Evolutionary conservation across 345 rosid species (phyloP).

Genomic region (Trapa incisa): DNA sequence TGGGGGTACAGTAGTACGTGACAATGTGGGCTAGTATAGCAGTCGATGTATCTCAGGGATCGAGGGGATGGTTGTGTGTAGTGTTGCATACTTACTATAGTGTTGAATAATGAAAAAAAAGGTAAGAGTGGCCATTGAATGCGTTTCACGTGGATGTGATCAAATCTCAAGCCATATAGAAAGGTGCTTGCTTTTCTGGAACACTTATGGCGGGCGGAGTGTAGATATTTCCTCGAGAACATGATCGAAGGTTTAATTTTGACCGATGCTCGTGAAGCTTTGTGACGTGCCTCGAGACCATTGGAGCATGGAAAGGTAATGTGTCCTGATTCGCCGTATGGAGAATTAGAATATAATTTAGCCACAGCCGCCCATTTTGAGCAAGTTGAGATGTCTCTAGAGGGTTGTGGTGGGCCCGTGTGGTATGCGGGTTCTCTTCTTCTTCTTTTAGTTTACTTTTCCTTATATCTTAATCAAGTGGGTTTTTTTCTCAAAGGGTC

Average conservation of each 20-base stretch:
- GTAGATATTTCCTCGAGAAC: no score
- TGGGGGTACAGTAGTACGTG: not conserved
- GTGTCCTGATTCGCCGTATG: slow-evolving; percentile 19
- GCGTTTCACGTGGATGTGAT: not conserved
- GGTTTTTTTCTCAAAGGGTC: slow-evolving; percentile 8
- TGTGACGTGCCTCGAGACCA: slow-evolving; percentile 12
- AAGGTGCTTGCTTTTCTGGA: no score
- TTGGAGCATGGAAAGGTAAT: slow-evolving; percentile 7
- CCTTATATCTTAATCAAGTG: slow-evolving; percentile 12
- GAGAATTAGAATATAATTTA: not conserved
- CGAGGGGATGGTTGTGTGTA: not conserved
- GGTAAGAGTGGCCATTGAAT: not conserved
- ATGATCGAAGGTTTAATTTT: no score
- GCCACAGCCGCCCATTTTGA: not conserved
- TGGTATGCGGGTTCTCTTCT: not conserved
- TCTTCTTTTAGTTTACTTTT: slow-evolving; percentile 1
- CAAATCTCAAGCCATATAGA: not conserved
- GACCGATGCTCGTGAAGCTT: not conserved
- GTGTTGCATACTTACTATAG: not conserved
- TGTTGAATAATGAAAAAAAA: not conserved
- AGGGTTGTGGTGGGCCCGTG: not conserved
- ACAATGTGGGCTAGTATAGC: not conserved
- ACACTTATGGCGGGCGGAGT: no score
- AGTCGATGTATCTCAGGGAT: not conserved
- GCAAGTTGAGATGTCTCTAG: not conserved